phyloP scores from a whole-genome alignment of 345 rosid species.

The Odontarrhena argentea region DNA sequence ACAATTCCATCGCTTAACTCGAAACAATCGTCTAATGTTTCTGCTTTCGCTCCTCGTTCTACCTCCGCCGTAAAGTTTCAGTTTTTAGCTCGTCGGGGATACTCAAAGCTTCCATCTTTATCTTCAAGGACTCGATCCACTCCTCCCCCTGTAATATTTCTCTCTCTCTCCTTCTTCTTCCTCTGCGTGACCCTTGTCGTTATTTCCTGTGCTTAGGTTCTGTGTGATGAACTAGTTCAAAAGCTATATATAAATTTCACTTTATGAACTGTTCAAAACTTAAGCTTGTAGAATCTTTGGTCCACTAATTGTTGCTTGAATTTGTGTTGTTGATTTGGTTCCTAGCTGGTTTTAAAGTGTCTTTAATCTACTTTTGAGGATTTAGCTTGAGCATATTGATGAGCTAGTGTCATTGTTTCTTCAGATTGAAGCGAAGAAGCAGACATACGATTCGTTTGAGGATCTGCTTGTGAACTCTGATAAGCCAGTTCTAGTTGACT shows the following conservation, averaged over 20 bases:
- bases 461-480: constrained; percentile 71
- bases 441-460: constrained; percentile 65
- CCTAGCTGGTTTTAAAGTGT: neutral
- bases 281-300: neutral
- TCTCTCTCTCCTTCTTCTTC: too few species aligned
- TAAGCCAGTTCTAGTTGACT: constrained; percentile 84
- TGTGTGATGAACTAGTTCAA: neutral
- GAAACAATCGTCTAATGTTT: neutral
- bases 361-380: neutral
- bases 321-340: neutral
- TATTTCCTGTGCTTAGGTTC: neutral
- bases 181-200: too few species aligned
- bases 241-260: neutral
- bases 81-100: constrained; percentile 37
- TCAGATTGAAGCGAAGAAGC: constrained; percentile 78
- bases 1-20: constrained; percentile 19
- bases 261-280: neutral
- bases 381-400: constrained; percentile 10
- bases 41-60: constrained; percentile 24
- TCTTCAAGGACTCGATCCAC: constrained; percentile 33
- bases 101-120: constrained; percentile 21
- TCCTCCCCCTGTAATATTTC: constrained; percentile 34
- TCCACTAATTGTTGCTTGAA: neutral
- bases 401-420: neutral
- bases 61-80: constrained; percentile 24